phyloP scores from a whole-genome alignment of 306 rosid genomes.

The Gastrolobium bilobum region DNA sequence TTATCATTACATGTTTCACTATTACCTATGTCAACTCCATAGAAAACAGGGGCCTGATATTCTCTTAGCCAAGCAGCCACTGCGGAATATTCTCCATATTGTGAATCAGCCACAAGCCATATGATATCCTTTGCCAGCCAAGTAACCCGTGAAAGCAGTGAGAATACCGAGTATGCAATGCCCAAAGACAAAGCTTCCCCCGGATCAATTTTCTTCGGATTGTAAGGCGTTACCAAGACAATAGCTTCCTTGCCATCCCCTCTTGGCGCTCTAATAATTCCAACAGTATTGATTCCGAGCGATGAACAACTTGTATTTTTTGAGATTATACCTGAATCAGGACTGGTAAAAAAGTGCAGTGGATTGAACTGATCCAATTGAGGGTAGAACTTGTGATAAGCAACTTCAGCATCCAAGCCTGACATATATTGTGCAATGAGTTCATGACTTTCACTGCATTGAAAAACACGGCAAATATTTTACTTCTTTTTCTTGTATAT shows the following conservation, averaged over 20 bases:
- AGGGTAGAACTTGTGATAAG: constrained; percentile 79
- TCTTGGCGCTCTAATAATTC: constrained; percentile 91
- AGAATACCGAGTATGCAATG: constrained; percentile 84
- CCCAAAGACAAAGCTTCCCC: constrained; percentile 86
- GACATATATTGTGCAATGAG: constrained; percentile 77
- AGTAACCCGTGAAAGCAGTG: constrained; percentile 84
- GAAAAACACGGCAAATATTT: constrained; percentile 25
- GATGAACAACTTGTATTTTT: constrained; percentile 73
- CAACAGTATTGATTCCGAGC: constrained; percentile 76
- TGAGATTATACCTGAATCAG: constrained; percentile 64
- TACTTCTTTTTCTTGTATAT: constrained; percentile 19
- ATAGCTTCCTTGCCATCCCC: constrained; percentile 99
- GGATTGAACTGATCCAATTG: constrained; percentile 72
- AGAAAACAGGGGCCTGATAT: constrained; percentile 78
- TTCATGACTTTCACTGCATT: constrained; percentile 73
- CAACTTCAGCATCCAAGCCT: constrained; percentile 83
- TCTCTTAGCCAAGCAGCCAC: constrained; percentile 94
- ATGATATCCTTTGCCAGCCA: constrained; percentile 95
- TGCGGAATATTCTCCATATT: constrained; percentile 78
- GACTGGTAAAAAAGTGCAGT: constrained; percentile 79
- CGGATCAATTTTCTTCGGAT: constrained; percentile 57
- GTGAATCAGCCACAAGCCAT: constrained; percentile 93
- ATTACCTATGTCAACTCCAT: constrained; percentile 42
- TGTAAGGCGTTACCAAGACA: constrained; percentile 90
- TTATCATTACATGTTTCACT: constrained; percentile 66